phyloP scores from a whole-genome alignment of 176 grass and related monocot genomes.

The Saccharum spontaneum region DNA sequence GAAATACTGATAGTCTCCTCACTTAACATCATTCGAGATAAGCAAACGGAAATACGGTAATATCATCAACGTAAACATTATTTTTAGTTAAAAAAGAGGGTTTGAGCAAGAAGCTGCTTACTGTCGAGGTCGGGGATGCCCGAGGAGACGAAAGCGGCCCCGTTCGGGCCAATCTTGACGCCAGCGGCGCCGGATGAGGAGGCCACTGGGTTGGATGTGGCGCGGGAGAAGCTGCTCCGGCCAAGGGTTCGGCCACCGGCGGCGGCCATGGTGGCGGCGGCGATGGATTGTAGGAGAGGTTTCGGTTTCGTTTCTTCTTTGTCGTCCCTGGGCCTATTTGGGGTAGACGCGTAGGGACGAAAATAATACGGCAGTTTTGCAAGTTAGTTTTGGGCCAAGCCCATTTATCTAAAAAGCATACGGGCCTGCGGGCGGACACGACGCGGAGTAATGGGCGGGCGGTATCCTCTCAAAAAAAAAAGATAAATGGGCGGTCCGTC shows the following conservation, averaged over 20 bases:
- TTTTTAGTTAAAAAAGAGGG: not conserved
- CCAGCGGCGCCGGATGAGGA: conserved; percentile 39
- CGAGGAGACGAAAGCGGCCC: conserved; percentile 69
- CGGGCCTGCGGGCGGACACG: too few relatives aligned
- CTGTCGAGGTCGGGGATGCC: conserved; percentile 90
- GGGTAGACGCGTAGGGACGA: not conserved
- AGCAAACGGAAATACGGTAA: not conserved
- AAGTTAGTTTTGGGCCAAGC: not conserved
- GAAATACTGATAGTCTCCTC: not conserved
- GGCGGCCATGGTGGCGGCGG: conserved; percentile 30
- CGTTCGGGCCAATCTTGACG: conserved; percentile 62
- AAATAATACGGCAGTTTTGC: not conserved
- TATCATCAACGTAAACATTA: not conserved
- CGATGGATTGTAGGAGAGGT: not conserved
- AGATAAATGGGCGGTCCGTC: too few relatives aligned
- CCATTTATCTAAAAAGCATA: not conserved
- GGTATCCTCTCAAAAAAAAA: too few relatives aligned
- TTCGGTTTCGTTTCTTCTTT: not conserved
- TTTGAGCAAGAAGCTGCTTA: conserved; percentile 31
- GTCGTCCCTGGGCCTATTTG: not conserved
- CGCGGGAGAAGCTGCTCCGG: conserved; percentile 75
- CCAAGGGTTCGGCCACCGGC: conserved; percentile 34
- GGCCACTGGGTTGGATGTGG: conserved; percentile 2
- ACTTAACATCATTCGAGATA: not conserved
- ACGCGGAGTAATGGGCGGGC: too few relatives aligned